Evolutionary conservation across 352 stramenopile species (phyloP).

Genomic region (Pythium brachiatum): DNA sequence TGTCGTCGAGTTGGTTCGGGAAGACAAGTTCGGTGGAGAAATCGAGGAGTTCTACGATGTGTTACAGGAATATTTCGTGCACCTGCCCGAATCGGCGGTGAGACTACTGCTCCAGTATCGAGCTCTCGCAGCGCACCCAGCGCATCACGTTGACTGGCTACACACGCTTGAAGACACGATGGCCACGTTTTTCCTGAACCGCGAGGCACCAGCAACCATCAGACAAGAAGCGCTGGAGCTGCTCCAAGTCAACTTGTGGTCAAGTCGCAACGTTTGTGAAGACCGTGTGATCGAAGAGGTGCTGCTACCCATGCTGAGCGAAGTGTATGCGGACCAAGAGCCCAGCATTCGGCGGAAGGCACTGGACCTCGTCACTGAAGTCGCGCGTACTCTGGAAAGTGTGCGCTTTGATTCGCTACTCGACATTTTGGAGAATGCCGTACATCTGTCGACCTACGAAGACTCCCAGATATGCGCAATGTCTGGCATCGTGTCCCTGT

Average conservation of each 20-base stretch:
- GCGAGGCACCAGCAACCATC: conserved; percentile 40
- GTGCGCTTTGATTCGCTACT: conserved; percentile 78
- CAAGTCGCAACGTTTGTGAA: conserved; percentile 80
- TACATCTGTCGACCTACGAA: conserved; percentile 58
- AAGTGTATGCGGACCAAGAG: conserved; percentile 73
- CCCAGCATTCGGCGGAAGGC: conserved; percentile 49
- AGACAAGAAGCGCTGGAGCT: conserved; percentile 69
- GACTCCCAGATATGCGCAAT: conserved; percentile 66
- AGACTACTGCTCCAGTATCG: conserved; percentile 60
- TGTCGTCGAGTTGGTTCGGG: conserved; percentile 69
- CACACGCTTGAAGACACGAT: conserved; percentile 49
- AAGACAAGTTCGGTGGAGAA: conserved; percentile 62
- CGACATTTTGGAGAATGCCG: conserved; percentile 71
- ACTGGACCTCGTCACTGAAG: conserved; percentile 65
- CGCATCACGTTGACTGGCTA: conserved; percentile 68
- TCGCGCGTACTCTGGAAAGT: conserved; percentile 73
- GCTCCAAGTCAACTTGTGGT: conserved; percentile 66
- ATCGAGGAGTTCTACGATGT: conserved; percentile 73
- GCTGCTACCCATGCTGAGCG: conserved; percentile 56
- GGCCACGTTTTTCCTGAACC: conserved; percentile 63
- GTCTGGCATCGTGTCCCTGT: conserved; percentile 63
- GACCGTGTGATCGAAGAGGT: conserved; percentile 86
- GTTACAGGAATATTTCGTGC: conserved; percentile 65
- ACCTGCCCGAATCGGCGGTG: conserved; percentile 57
- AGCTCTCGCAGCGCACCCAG: conserved; percentile 62